Percentiles rank a stretch among this genome's conserved stretches.
phyloP scores from a whole-genome alignment of 495 filamentous ascomycete genomes.

The Lasiosphaeria ovina region DNA sequence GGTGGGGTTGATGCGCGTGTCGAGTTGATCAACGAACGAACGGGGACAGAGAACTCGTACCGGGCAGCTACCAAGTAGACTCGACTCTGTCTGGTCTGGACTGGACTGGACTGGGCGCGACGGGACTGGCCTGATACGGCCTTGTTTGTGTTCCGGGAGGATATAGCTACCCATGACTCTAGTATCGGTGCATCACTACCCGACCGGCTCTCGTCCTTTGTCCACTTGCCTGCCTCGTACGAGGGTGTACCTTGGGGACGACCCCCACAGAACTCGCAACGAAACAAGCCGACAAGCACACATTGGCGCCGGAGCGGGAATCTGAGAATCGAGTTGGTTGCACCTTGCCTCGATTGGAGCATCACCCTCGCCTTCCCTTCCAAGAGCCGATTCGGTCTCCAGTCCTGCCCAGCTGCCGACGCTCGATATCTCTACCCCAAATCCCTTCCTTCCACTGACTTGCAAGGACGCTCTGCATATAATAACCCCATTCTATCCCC shows the following conservation, averaged over 20 bases:
- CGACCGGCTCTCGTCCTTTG: conserved; percentile 8
- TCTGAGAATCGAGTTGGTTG: neutral
- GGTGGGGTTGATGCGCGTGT: conserved; percentile 12
- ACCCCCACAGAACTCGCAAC: neutral
- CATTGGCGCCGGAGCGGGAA: neutral
- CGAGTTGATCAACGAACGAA: conserved; percentile 8
- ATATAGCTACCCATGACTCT: neutral
- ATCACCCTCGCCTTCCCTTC: neutral
- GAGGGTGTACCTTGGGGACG: neutral
- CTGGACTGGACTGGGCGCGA: neutral
- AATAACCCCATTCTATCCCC: neutral
- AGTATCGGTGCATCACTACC: conserved; percentile 22
- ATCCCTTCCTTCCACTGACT: neutral
- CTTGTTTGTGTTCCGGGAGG: no score
- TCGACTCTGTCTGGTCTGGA: neutral
- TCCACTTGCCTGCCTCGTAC: neutral
- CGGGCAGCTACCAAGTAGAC: neutral
- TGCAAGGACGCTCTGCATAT: neutral
- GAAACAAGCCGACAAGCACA: neutral
- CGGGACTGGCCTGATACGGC: neutral
- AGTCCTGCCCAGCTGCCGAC: conserved; percentile 1
- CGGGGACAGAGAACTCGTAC: conserved; percentile 7
- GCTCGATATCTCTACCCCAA: conserved; percentile 15
- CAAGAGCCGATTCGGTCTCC: neutral
- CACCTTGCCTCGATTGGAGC: conserved; percentile 1